phyloP scores from a whole-genome alignment of 2,329 filamentous ascomycete genomes.

The Ceratocystis harringtonii region DNA sequence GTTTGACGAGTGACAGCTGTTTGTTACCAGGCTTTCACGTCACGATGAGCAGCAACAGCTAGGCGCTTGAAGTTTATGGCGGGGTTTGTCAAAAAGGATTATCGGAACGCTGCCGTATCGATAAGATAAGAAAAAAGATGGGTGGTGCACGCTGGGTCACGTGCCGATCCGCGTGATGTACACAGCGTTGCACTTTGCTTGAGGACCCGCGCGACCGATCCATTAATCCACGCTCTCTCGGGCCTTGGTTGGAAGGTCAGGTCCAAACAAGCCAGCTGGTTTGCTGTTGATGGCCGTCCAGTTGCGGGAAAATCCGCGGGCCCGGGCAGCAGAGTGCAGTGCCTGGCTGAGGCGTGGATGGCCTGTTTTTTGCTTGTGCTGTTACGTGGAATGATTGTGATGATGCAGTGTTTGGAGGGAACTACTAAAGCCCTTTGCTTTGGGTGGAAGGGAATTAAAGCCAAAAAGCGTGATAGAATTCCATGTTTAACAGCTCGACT shows the following conservation, averaged over 20 bases:
- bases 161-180: not conserved
- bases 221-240: constrained; percentile 11
- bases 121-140: not conserved
- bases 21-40: too few relatives aligned
- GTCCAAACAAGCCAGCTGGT: not conserved
- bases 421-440: too few relatives aligned
- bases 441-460: too few relatives aligned
- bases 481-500: too few relatives aligned
- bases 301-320: constrained; percentile 8
- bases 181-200: not conserved
- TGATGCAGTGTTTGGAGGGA: too few relatives aligned
- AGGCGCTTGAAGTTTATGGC: not conserved
- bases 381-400: too few relatives aligned
- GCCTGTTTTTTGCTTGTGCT: not conserved
- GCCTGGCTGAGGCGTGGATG: not conserved
- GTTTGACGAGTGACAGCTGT: not conserved
- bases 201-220: constrained; percentile 14
- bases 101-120: constrained; percentile 2
- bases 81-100: not conserved
- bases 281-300: not conserved
- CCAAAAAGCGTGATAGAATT: too few relatives aligned
- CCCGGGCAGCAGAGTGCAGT: not conserved
- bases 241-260: not conserved
- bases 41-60: too few relatives aligned
- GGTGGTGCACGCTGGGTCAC: not conserved